Percentiles rank a stretch among this genome's conserved stretches.
These are phyloP conservation scores for Camelina hispida DNA, from an alignment of 345 rosid genomes.

Conservation along the genomic window DNA sequence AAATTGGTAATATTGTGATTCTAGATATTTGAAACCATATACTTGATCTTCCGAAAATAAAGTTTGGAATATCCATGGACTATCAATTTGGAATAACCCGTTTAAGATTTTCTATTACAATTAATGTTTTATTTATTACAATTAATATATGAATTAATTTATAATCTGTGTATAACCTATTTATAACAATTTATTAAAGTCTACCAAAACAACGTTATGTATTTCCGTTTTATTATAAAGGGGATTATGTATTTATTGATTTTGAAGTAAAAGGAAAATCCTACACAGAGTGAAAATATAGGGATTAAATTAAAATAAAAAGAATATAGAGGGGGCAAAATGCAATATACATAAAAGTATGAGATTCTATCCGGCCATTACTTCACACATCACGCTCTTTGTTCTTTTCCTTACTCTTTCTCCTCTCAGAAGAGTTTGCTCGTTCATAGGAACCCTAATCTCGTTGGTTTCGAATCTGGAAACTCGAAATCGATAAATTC, in stretches of 20 bases:
- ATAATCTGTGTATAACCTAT: no score
- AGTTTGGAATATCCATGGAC: no score
- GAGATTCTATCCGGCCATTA: conserved; percentile 30
- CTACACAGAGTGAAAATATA: background rate
- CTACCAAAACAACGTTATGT: no score
- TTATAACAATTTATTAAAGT: no score
- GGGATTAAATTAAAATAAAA: background rate
- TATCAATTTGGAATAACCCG: no score
- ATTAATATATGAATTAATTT: no score
- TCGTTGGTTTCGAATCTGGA: conserved; percentile 15
- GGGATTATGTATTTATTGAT: background rate
- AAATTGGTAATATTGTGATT: no score
- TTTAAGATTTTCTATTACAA: no score
- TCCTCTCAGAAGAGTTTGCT: conserved; percentile 31
- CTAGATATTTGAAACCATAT: no score
- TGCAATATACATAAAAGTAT: conserved; percentile 24
- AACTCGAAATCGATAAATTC: conserved; percentile 3
- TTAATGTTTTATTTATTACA: no score
- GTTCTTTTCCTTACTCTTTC: conserved; percentile 18
- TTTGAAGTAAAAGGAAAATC: background rate
- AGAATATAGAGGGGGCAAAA: background rate
- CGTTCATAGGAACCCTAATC: conserved; percentile 33
- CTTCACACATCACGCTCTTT: conserved; percentile 18
- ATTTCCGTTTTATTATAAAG: no score
- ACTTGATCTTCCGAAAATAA: no score